Percentiles rank a stretch among this genome's conserved stretches.
Conservation (phyloP, 106 monocot species). For the Iris macrosiphon region DNA sequence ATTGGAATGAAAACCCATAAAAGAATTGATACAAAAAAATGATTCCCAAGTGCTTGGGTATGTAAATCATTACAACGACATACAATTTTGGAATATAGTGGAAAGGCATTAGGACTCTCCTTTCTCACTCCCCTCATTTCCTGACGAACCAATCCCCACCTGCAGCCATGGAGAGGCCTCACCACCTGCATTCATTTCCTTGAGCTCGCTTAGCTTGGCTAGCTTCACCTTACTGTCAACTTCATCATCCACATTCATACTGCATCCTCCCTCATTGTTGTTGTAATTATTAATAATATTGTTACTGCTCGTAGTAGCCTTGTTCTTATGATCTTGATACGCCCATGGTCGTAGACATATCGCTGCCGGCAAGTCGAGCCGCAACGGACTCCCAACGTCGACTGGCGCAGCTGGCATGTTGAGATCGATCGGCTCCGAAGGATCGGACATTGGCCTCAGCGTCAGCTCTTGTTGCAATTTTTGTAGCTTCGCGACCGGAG, state of each 20-base stretch:
- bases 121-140: too few relatives aligned
- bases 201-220: constrained; percentile 60
- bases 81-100: too few relatives aligned
- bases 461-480: constrained; percentile 20
- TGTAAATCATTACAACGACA: too few relatives aligned
- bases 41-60: too few relatives aligned
- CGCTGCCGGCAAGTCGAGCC: constrained; percentile 24
- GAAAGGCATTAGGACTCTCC: too few relatives aligned
- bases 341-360: constrained; percentile 23
- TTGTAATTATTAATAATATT: not conserved
- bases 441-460: constrained; percentile 15
- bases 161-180: constrained; percentile 59
- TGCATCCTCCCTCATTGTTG: not conserved
- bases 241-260: constrained; percentile 34
- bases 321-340: constrained; percentile 15
- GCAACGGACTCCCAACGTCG: constrained; percentile 19
- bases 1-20: too few relatives aligned
- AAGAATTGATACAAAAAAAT: too few relatives aligned
- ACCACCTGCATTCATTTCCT: constrained; percentile 36
- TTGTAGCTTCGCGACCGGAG: not conserved
- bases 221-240: constrained; percentile 44
- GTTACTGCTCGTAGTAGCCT: constrained; percentile 1
- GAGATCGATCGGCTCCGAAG: constrained; percentile 30
- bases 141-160: constrained; percentile 53
- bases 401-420: constrained; percentile 31